These are phyloP conservation scores for Torulaspora indica DNA, from an alignment of 805 yeast genomes.

Conservation along the genomic window DNA sequence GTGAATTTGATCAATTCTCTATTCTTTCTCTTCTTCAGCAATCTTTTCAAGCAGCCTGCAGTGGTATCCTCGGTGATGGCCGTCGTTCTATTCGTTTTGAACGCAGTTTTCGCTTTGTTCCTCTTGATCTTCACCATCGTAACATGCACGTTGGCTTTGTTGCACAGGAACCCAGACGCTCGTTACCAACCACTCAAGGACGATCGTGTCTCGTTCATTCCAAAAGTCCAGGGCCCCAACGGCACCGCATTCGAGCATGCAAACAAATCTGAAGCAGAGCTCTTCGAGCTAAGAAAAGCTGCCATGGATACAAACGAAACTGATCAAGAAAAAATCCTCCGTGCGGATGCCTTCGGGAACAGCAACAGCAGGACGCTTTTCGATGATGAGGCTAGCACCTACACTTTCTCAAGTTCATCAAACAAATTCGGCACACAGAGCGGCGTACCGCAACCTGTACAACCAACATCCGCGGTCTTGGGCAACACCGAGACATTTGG, in stretches of 20 bases:
- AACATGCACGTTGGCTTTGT: constrained; percentile 76
- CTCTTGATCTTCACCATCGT: constrained; percentile 80
- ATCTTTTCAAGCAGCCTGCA: constrained; percentile 74
- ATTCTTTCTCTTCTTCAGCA: constrained; percentile 84
- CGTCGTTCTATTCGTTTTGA: constrained; percentile 78
- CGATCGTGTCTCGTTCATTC: constrained; percentile 93
- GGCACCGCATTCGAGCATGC: constrained; percentile 21
- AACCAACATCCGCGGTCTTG: constrained; percentile 32
- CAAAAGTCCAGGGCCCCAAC: constrained; percentile 46
- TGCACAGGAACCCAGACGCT: constrained; percentile 90
- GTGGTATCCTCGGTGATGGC: constrained; percentile 92
- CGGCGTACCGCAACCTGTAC: constrained; percentile 20
- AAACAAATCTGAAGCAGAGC: constrained; percentile 30
- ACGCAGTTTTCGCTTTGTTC: constrained; percentile 82
- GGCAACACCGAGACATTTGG: constrained; percentile 16
- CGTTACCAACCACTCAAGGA: constrained; percentile 95
- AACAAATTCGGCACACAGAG: constrained; percentile 8
- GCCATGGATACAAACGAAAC: constrained; percentile 37
- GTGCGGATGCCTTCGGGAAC: constrained; percentile 24
- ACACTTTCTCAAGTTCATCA: constrained; percentile 13
- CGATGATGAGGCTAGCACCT: constrained; percentile 20
- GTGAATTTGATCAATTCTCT: constrained; percentile 78
- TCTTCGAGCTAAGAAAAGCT: constrained; percentile 37
- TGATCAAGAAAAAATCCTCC: constrained; percentile 26
- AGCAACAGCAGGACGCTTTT: constrained; percentile 14